Conservation (phyloP, 768 basidiomycete species). For the Paxillus ammoniavirescens region DNA sequence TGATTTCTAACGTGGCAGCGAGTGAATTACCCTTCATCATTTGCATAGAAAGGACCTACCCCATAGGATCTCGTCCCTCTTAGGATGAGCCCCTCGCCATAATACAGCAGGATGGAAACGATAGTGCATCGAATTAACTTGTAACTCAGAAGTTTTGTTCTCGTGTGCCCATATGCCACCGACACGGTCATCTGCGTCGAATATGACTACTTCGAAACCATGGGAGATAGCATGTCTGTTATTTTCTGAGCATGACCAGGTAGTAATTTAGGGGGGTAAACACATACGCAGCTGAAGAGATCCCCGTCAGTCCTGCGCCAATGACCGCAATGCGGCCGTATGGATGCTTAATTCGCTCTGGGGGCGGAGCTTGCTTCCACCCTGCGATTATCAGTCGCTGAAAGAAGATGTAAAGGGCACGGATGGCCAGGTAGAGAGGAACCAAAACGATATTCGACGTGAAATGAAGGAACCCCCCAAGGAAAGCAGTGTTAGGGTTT, state of each 20-base stretch:
- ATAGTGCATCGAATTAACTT: constrained; percentile 50
- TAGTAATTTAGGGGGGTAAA: neutral
- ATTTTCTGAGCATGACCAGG: neutral
- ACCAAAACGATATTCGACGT: neutral
- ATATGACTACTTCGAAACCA: constrained; percentile 53
- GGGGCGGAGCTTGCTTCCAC: constrained; percentile 37
- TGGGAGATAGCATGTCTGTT: constrained; percentile 44
- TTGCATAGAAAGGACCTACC: constrained; percentile 24
- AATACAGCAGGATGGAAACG: constrained; percentile 47
- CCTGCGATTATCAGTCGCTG: constrained; percentile 38
- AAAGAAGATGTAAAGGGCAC: constrained; percentile 31
- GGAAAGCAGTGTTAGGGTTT: neutral
- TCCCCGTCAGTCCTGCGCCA: constrained; percentile 50
- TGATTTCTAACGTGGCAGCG: constrained; percentile 32
- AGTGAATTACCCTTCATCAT: neutral
- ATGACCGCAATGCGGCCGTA: constrained; percentile 48
- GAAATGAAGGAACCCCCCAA: neutral
- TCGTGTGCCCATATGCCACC: constrained; percentile 55
- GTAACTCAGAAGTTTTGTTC: constrained; percentile 49
- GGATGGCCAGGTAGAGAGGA: constrained; percentile 13
- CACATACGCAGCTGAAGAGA: constrained; percentile 49
- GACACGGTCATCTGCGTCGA: constrained; percentile 34
- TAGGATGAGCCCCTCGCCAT: constrained; percentile 46
- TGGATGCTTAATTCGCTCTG: constrained; percentile 27
- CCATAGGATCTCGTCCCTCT: constrained; percentile 47